Conservation (phyloP, 257 asterid genomes). For the Fraxinus pennsylvanica region DNA sequence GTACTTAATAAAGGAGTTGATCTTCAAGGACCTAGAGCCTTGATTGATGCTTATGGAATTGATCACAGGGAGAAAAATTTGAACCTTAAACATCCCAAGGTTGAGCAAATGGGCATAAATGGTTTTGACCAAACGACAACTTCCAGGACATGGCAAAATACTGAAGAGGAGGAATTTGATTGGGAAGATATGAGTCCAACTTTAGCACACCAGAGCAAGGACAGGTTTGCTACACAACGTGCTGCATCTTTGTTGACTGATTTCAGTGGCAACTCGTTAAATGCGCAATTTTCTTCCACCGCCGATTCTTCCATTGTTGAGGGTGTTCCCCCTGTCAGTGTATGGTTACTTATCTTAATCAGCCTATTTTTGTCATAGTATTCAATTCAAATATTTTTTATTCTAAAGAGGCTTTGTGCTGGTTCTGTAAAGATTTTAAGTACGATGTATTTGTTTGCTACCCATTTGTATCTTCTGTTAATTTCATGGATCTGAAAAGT, state of each 20-base stretch:
- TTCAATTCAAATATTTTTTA: neutral
- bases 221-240: slow-evolving; percentile 37
- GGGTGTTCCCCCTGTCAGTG: slow-evolving; percentile 35
- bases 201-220: slow-evolving; percentile 49
- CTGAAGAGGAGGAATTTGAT: slow-evolving; percentile 95
- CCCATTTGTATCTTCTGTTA: neutral
- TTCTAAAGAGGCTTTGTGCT: neutral
- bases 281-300: slow-evolving; percentile 36
- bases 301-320: slow-evolving; percentile 37
- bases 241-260: slow-evolving; percentile 45
- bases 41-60: slow-evolving; percentile 94
- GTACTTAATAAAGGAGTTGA: slow-evolving; percentile 50
- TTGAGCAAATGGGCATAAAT: slow-evolving; percentile 46
- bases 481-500: neutral
- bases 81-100: slow-evolving; percentile 42
- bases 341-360: slow-evolving; percentile 18
- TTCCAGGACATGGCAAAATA: slow-evolving; percentile 73
- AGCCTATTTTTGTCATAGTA: neutral
- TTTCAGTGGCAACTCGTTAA: slow-evolving; percentile 42
- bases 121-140: slow-evolving; percentile 44
- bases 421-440: neutral
- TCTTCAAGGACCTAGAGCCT: slow-evolving; percentile 84
- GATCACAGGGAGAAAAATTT: slow-evolving; percentile 66
- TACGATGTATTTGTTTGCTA: neutral
- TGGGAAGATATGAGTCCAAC: slow-evolving; percentile 89